Percentiles rank a stretch among this genome's conserved stretches.
Conservation (phyloP, 306 rosid species). For the Dryas drummondii region DNA sequence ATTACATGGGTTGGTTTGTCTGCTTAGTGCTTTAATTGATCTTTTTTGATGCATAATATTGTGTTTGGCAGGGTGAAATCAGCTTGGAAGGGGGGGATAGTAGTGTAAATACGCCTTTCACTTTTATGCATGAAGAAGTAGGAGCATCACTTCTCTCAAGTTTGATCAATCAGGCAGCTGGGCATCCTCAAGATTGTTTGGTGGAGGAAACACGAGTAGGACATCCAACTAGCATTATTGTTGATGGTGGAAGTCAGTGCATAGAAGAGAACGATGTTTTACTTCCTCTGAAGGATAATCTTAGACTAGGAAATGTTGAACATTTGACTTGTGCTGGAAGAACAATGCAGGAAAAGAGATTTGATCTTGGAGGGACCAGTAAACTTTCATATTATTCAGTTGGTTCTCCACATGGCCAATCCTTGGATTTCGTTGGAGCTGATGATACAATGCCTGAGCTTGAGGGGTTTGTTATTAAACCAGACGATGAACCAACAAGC, state of each 20-base stretch:
- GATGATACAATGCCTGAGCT: conserved; percentile 61
- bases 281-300: conserved; percentile 24
- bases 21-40: neutral
- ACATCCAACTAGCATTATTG: conserved; percentile 17
- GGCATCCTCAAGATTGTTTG: conserved; percentile 17
- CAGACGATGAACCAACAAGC: conserved; percentile 52
- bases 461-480: conserved; percentile 64
- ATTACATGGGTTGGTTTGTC: neutral
- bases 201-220: conserved; percentile 31
- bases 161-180: conserved; percentile 29
- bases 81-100: conserved; percentile 35
- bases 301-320: conserved; percentile 34
- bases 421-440: conserved; percentile 38
- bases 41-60: conserved; percentile 26
- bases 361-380: conserved; percentile 32
- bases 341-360: conserved; percentile 34
- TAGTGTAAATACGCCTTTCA: conserved; percentile 25
- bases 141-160: conserved; percentile 27
- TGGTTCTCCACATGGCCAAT: conserved; percentile 36
- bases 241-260: conserved; percentile 30
- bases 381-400: conserved; percentile 35
- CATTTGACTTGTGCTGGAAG: conserved; percentile 31
- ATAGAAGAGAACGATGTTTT: conserved; percentile 33
- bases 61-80: conserved; percentile 38
- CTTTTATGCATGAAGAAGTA: conserved; percentile 22